Conservation (phyloP, 2,329 filamentous ascomycete species). For the Ophiostoma montium region DNA sequence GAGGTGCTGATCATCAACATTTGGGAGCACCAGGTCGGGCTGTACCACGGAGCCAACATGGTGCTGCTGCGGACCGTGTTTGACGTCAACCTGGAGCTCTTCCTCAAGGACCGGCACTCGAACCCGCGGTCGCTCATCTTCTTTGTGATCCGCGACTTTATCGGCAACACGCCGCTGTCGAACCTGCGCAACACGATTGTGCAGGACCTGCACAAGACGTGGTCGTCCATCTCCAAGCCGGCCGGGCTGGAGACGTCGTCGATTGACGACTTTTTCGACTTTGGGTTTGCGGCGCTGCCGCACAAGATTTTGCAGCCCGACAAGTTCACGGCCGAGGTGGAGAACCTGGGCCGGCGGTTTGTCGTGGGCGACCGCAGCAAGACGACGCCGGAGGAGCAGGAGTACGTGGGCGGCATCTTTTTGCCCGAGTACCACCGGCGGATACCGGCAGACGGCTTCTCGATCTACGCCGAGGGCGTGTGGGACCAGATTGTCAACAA, state of each 20-base stretch:
- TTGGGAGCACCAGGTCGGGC: slow-evolving; percentile 95
- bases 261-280: slow-evolving; percentile 97
- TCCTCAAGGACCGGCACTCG: slow-evolving; percentile 89
- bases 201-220: slow-evolving; percentile 83
- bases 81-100: slow-evolving; percentile 93
- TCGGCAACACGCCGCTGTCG: slow-evolving; percentile 77
- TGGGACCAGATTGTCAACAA: slow-evolving; percentile 99
- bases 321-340: slow-evolving; percentile 69
- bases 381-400: slow-evolving; percentile 45
- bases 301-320: slow-evolving; percentile 96
- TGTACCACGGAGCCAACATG: slow-evolving; percentile 99
- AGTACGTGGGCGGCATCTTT: slow-evolving; percentile 68
- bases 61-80: slow-evolving; percentile 96
- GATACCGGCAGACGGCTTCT: slow-evolving; percentile 95
- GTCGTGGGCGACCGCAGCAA: slow-evolving; percentile 53
- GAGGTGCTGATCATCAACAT: slow-evolving; percentile 98
- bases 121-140: slow-evolving; percentile 85
- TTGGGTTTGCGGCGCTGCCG: slow-evolving; percentile 86
- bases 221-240: slow-evolving; percentile 86
- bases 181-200: slow-evolving; percentile 85
- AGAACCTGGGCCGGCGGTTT: slow-evolving; percentile 69
- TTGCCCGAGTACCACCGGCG: slow-evolving; percentile 88
- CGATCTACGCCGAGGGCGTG: slow-evolving; percentile 80
- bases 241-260: slow-evolving; percentile 71
- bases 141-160: slow-evolving; percentile 96